Percentiles rank a stretch among this genome's conserved stretches.
These are phyloP conservation scores for Yamadazyma olivae DNA, from an alignment of 805 yeast species.

Conservation along the genomic window DNA sequence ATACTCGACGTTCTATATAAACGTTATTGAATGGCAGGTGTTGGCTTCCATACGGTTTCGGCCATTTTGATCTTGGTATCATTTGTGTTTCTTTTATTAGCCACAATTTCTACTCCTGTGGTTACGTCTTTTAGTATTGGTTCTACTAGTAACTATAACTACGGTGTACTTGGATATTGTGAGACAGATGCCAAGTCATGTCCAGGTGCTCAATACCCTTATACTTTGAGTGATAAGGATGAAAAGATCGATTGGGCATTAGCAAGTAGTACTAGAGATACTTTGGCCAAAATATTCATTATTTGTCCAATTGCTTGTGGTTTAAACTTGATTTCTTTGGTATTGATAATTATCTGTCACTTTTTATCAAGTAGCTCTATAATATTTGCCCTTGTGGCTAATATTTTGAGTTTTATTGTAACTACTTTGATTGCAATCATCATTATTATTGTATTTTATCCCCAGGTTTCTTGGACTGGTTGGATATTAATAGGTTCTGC, in stretches of 20 bases:
- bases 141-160: constrained; percentile 41
- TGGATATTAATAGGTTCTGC: constrained; percentile 73
- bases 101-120: constrained; percentile 63
- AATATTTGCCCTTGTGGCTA: constrained; percentile 42
- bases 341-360: constrained; percentile 23
- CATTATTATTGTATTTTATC: constrained; percentile 56
- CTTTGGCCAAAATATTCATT: constrained; percentile 53
- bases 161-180: constrained; percentile 73
- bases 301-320: constrained; percentile 69
- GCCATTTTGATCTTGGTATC: constrained; percentile 46
- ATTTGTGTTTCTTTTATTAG: constrained; percentile 59
- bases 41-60: constrained; percentile 16
- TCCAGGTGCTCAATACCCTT: constrained; percentile 44
- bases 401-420: constrained; percentile 49
- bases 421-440: constrained; percentile 56
- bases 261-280: constrained; percentile 42
- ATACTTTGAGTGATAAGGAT: constrained; percentile 30
- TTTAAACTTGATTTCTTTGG: constrained; percentile 42
- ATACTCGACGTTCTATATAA: no score
- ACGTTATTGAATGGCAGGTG: not conserved
- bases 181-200: constrained; percentile 29
- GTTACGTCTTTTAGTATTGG: constrained; percentile 48
- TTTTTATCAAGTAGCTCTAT: constrained; percentile 20
- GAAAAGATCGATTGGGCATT: constrained; percentile 47
- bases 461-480: constrained; percentile 66